Conservation (phyloP, 208 protist genomes). For the Acanthamoeba healyi region DNA sequence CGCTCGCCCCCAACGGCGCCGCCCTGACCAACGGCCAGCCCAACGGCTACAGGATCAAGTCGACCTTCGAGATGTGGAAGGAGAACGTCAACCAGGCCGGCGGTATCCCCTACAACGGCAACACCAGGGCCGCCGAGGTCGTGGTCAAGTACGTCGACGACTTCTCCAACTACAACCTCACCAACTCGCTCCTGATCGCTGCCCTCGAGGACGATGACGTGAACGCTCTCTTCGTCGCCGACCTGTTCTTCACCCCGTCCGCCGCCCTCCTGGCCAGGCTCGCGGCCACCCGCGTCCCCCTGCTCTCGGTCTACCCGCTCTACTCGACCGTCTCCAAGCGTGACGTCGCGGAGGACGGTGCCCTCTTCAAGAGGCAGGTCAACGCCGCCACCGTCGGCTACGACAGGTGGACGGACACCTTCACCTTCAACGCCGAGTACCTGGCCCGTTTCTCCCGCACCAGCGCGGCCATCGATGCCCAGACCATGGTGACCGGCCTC, state of each 20-base stretch:
- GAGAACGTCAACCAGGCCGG: constrained; percentile 19
- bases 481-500: not conserved
- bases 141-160: not conserved
- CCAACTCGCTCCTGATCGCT: not conserved
- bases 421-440: not conserved
- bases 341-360: not conserved
- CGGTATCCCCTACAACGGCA: not conserved
- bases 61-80: constrained; percentile 8
- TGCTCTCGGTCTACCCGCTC: constrained; percentile 33
- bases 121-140: not conserved
- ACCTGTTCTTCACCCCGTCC: not conserved
- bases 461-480: not conserved
- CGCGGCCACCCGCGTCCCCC: not conserved
- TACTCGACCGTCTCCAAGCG: not conserved
- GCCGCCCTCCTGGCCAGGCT: not conserved
- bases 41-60: constrained; percentile 49
- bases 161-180: not conserved
- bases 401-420: not conserved
- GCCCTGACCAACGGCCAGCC: not conserved
- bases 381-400: not conserved
- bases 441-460: not conserved
- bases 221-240: constrained; percentile 3
- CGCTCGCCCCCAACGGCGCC: not conserved
- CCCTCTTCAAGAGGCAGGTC: not conserved
- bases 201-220: not conserved